Evolutionary conservation across 768 basidiomycete species (phyloP).

Genomic region (Crassisporium funariophilum): DNA sequence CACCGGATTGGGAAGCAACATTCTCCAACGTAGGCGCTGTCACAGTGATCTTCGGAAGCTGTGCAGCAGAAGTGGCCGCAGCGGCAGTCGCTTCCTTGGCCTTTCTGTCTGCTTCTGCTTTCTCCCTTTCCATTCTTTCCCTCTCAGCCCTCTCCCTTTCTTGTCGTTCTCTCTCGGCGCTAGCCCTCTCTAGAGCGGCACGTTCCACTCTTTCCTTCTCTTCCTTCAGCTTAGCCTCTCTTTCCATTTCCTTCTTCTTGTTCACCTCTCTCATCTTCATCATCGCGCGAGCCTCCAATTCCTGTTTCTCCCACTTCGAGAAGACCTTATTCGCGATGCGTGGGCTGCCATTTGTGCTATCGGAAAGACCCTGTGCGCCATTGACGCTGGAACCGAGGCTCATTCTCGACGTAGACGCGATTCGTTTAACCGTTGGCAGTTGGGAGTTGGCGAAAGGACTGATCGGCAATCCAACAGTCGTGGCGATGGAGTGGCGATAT

Average conservation of each 20-base stretch:
- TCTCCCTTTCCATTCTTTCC: conserved; percentile 28
- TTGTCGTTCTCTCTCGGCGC: conserved; percentile 17
- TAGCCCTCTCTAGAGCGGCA: conserved; percentile 28
- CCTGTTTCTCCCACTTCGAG: conserved; percentile 88
- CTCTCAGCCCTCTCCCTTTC: conserved; percentile 32
- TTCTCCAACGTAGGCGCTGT: conserved; percentile 14
- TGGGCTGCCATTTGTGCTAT: conserved; percentile 55
- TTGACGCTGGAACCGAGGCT: conserved; percentile 27
- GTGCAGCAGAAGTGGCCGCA: no score
- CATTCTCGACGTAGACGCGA: conserved; percentile 46
- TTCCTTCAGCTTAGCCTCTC: conserved; percentile 35
- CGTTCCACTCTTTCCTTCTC: conserved; percentile 36
- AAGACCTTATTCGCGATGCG: conserved; percentile 40
- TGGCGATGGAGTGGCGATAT: conserved; percentile 50
- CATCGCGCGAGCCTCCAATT: conserved; percentile 80
- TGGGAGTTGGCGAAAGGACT: conserved; percentile 49
- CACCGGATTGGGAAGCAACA: background rate
- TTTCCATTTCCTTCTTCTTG: conserved; percentile 47
- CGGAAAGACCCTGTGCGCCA: conserved; percentile 38
- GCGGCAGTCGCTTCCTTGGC: conserved; percentile 14
- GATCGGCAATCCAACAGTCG: conserved; percentile 43
- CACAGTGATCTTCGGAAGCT: conserved; percentile 30
- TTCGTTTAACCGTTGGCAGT: conserved; percentile 32
- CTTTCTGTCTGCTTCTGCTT: conserved; percentile 16
- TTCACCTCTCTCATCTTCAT: conserved; percentile 61